These are phyloP conservation scores for Proliferodiscus dingleyae DNA, from an alignment of 2,329 filamentous ascomycete species.

Conservation along the genomic window DNA sequence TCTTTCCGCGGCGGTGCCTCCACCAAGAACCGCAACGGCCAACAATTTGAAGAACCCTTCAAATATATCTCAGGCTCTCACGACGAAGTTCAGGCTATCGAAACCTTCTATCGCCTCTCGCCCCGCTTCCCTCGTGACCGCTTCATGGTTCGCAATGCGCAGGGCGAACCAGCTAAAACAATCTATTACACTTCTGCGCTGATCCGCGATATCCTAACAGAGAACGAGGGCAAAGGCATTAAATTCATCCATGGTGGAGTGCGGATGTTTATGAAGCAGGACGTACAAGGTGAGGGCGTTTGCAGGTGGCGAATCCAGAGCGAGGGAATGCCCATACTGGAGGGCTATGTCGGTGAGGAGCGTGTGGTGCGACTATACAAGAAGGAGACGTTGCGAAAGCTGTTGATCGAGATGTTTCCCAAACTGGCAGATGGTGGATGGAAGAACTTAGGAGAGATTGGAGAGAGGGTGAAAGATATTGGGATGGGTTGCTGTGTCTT, in stretches of 20 bases:
- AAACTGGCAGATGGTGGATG: conserved; percentile 72
- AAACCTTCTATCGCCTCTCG: conserved; percentile 79
- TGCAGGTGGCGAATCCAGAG: conserved; percentile 95
- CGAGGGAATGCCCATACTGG: conserved; percentile 85
- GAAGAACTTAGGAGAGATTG: conserved; percentile 79
- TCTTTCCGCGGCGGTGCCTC: conserved; percentile 4
- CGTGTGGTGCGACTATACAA: conserved; percentile 71
- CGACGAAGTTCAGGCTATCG: conserved; percentile 70
- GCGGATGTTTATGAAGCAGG: conserved; percentile 99
- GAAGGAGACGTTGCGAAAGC: conserved; percentile 72
- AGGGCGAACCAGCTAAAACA: conserved; percentile 82
- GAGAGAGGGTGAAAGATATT: conserved; percentile 72
- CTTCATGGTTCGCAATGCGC: conserved; percentile 93
- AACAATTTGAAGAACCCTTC: conserved; percentile 79
- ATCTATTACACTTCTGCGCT: conserved; percentile 93
- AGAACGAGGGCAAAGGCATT: conserved; percentile 86
- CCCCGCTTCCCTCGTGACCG: conserved; percentile 80
- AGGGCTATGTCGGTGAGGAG: conserved; percentile 79
- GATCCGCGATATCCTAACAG: conserved; percentile 75
- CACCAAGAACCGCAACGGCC: conserved; percentile 35
- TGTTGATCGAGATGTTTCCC: conserved; percentile 96
- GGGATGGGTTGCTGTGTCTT: conserved; percentile 91
- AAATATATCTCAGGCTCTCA: conserved; percentile 78
- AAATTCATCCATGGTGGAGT: conserved; percentile 96
- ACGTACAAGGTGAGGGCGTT: conserved; percentile 78